These are phyloP conservation scores for Pseudogymnoascus sp. DNA, from an alignment of 2,329 filamentous ascomycete species.

Conservation along the genomic window DNA sequence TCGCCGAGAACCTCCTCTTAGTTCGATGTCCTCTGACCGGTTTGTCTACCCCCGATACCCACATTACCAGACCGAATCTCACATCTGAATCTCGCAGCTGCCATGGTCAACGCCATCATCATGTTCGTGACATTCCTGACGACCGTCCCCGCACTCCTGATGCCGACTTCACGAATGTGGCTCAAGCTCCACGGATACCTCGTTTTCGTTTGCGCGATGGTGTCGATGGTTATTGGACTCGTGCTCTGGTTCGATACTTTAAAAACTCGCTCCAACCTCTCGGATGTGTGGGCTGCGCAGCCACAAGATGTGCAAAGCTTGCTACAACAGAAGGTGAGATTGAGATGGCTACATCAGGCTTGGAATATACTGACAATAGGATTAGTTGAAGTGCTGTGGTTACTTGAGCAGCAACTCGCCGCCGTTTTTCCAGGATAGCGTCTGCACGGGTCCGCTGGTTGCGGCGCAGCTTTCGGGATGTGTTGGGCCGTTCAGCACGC, in stretches of 20 bases:
- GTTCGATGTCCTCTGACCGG: constrained; percentile 45
- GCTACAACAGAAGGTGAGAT: constrained; percentile 54
- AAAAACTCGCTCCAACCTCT: constrained; percentile 56
- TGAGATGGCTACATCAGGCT: neutral
- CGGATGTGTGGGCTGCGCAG: constrained; percentile 53
- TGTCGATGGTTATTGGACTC: constrained; percentile 59
- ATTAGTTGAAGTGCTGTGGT: constrained; percentile 72
- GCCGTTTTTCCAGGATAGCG: constrained; percentile 61
- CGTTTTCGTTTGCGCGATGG: constrained; percentile 52
- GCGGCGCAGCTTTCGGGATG: constrained; percentile 66
- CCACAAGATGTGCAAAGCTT: constrained; percentile 53
- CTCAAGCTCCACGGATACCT: constrained; percentile 63
- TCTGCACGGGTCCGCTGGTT: constrained; percentile 62
- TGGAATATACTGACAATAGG: constrained; percentile 7
- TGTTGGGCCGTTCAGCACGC: constrained; percentile 57
- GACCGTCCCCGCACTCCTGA: constrained; percentile 64
- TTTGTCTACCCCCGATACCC: constrained; percentile 28
- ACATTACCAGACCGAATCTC: neutral
- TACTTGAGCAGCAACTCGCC: constrained; percentile 67
- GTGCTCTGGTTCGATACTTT: constrained; percentile 69
- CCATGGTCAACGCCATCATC: constrained; percentile 64
- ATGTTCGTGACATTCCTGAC: constrained; percentile 63
- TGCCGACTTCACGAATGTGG: constrained; percentile 58
- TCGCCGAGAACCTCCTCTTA: constrained; percentile 45
- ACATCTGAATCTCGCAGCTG: constrained; percentile 38